Conservation (phyloP, 2,329 filamentous ascomycete species). For the Monosporascus sp. region DNA sequence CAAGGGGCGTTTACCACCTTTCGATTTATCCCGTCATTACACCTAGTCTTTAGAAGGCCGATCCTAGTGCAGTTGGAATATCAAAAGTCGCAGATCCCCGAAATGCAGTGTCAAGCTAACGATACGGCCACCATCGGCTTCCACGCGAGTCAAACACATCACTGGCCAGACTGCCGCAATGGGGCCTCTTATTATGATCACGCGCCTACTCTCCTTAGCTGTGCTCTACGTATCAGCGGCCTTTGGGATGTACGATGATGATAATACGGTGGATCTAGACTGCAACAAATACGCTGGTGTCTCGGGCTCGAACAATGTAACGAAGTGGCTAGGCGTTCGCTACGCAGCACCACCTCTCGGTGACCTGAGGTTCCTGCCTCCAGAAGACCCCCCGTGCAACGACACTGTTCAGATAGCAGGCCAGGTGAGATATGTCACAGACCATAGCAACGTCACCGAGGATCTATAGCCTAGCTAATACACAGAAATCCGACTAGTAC, state of each 20-base stretch:
- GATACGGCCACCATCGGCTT: not conserved
- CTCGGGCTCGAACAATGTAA: constrained; percentile 50
- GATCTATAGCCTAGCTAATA: not conserved
- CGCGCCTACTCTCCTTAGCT: constrained; percentile 9
- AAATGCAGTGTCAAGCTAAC: not conserved
- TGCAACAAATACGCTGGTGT: constrained; percentile 63
- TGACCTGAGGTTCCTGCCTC: constrained; percentile 60
- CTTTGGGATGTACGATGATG: constrained; percentile 5
- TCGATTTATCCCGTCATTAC: not conserved
- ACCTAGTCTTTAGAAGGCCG: not conserved
- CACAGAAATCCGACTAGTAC: constrained; percentile 13
- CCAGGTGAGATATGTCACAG: constrained; percentile 33
- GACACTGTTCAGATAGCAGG: constrained; percentile 46
- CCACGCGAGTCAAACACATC: not conserved
- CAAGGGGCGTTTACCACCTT: not conserved
- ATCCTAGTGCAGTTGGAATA: not conserved
- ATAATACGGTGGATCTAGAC: constrained; percentile 51
- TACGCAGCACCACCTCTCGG: constrained; percentile 68
- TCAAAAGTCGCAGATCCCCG: not conserved
- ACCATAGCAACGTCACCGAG: not conserved
- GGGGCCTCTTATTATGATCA: not conserved
- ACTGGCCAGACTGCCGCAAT: not conserved
- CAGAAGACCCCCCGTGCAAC: constrained; percentile 52
- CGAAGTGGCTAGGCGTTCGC: constrained; percentile 69
- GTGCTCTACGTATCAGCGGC: not conserved